Evolutionary conservation across 2,329 filamentous ascomycete genomes (phyloP).

Genomic region (Calycina herbarum): DNA sequence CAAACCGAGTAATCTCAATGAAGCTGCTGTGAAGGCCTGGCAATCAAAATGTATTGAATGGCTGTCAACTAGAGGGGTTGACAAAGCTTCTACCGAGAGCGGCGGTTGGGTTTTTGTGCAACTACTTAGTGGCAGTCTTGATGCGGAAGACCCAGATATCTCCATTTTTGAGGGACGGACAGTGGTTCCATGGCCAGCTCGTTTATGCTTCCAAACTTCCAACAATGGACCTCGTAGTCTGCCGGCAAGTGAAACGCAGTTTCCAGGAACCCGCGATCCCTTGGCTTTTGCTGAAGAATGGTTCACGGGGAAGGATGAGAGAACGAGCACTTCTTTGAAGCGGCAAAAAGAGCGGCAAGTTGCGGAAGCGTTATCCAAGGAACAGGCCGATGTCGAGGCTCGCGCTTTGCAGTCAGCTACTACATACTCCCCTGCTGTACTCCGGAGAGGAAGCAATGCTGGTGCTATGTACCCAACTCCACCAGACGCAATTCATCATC

Average conservation of each 20-base stretch:
- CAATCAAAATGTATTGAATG: constrained; percentile 38
- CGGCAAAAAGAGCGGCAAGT: constrained; percentile 53
- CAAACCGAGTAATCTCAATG: constrained; percentile 22
- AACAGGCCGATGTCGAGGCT: constrained; percentile 45
- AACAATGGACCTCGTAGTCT: constrained; percentile 18
- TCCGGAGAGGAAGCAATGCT: constrained; percentile 50
- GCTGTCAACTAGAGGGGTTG: constrained; percentile 35
- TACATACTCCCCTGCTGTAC: constrained; percentile 52
- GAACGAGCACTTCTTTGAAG: constrained; percentile 48
- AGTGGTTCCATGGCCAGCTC: constrained; percentile 37
- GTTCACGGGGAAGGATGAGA: constrained; percentile 37
- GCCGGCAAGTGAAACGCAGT: constrained; percentile 7
- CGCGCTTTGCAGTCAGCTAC: constrained; percentile 45
- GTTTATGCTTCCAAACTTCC: constrained; percentile 36
- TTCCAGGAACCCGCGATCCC: constrained; percentile 33
- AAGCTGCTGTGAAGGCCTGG: constrained; percentile 33
- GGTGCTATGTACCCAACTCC: constrained; percentile 71
- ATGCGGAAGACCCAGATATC: constrained; percentile 27
- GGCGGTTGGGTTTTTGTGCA: constrained; percentile 39
- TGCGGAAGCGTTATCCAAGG: constrained; percentile 39
- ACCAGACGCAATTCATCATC: constrained; percentile 62
- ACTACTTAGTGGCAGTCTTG: constrained; percentile 27
- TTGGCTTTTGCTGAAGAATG: constrained; percentile 41
- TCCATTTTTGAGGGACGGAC: constrained; percentile 30
- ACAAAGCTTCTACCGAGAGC: constrained; percentile 30